Evolutionary conservation across 495 filamentous ascomycete genomes (phyloP), one percentile per base, ranked within the genome.

Genomic region (Penicillium robsamsonii): DNA sequence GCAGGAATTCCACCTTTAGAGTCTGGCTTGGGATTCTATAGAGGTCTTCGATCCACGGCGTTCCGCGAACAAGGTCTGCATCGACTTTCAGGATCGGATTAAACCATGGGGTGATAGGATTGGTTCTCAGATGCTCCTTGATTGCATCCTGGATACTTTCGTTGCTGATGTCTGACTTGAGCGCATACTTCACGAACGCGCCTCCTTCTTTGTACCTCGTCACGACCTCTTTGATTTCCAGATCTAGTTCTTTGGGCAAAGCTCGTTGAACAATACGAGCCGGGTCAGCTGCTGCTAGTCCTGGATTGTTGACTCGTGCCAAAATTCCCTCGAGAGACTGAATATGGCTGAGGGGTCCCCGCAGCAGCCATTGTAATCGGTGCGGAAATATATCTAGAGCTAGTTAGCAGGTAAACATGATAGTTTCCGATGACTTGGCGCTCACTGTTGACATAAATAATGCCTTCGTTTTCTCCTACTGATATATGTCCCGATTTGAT

Each of bases 31-130:
- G 94, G 22, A 90, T 85, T 10, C 92, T 85, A 60, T 88, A 87
- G 3, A 98, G 75, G 71, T 98, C 94, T 63, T 98, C 94, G 18
- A 97, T 77, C 94, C 94, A 98, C 0, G 94, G 94, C n/a, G 81
- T 81, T 11, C 94, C 94, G 17, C 81, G 71, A 10, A 98, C 95
- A 9, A 88, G 73, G 41, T 82, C 81, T 5, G 84, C 80, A 33
- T 80, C 81, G 51, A 93, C 86, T 20, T 77, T 70, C n/a, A 81
- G 79, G 47, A 95, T 86, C 1, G 92, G 92, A 57, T 86, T 93
- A 75, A 91, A 96, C 86, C 91, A 92, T 29, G 93, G 93, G 57
- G 82, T 88, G 46, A 96, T 84, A 0, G 84, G 85, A n/a, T 86
- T 76, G 46, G 91, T 74, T 42, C 79, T 71, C 1, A 97, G 75